Percentiles rank a stretch among this genome's conserved stretches.
Evolutionary conservation across 257 asterid genomes (phyloP).

Genomic region (Gardenia jasminoides): DNA sequence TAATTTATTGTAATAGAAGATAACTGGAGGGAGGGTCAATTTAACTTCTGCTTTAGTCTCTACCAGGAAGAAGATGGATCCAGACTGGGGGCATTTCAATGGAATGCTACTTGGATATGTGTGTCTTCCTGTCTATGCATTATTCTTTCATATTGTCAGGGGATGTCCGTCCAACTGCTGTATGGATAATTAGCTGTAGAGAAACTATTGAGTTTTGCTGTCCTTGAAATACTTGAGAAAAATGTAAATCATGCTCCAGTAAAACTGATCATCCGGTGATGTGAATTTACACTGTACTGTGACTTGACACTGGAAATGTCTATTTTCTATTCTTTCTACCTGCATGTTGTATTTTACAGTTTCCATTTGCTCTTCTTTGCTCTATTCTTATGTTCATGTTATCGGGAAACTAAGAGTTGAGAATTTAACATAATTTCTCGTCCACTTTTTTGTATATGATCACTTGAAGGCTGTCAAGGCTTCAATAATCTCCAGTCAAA

Average conservation of each 20-base stretch:
- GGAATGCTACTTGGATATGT: not conserved
- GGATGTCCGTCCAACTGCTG: not conserved
- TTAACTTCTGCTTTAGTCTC: not conserved
- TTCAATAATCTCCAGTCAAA: conserved; percentile 45
- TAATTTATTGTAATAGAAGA: not conserved
- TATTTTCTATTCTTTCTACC: not conserved
- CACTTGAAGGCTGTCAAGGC: conserved; percentile 59
- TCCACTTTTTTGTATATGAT: conserved; percentile 6
- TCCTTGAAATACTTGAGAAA: not conserved
- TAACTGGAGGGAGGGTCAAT: not conserved
- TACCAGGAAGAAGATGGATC: not conserved
- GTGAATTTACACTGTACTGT: not conserved
- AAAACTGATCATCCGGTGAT: not conserved
- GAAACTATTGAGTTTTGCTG: not conserved
- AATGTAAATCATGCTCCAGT: not conserved
- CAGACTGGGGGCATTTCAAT: not conserved
- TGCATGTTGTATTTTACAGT: not conserved
- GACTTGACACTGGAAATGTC: not conserved
- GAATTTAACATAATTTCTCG: not conserved
- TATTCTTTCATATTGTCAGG: not conserved
- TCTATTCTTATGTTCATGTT: not conserved
- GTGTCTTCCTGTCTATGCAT: not conserved
- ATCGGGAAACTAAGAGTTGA: not conserved
- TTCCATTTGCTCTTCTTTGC: not conserved
- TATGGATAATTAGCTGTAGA: not conserved